A percentile compares a stretch with the other conserved stretches of the same genome.
phyloP scores from a whole-genome alignment of 371 early-diverging fungal species.

The Apophysomyces elegans region DNA sequence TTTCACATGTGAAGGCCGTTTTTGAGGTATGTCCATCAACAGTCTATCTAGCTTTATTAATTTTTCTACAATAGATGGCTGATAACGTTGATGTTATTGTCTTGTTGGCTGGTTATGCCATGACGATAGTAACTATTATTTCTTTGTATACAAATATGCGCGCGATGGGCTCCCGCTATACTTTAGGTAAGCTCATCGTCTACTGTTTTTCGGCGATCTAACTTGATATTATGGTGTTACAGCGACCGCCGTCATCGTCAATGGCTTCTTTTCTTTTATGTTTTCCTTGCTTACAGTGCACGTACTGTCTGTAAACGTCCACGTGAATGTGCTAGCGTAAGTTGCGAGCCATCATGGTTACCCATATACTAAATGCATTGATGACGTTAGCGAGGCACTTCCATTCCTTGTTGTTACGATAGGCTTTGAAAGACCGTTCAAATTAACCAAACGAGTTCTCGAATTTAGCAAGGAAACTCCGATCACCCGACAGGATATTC shows the following conservation, averaged over 20 bases:
- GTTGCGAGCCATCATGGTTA: constrained; percentile 3
- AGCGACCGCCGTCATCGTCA: constrained; percentile 57
- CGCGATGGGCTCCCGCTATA: constrained; percentile 77
- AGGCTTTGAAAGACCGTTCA: constrained; percentile 87
- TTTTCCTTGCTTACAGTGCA: constrained; percentile 67
- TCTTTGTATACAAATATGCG: constrained; percentile 84
- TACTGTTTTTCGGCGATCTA: constrained; percentile 2
- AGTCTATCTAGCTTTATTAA: not conserved
- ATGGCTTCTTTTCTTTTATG: constrained; percentile 77
- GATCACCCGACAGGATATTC: constrained; percentile 47
- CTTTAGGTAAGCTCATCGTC: constrained; percentile 58
- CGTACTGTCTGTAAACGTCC: constrained; percentile 61
- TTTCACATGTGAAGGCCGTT: constrained; percentile 59
- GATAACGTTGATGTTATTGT: constrained; percentile 78
- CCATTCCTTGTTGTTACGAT: constrained; percentile 90
- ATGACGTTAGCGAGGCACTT: constrained; percentile 65
- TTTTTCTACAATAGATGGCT: constrained; percentile 29
- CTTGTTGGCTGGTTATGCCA: constrained; percentile 73
- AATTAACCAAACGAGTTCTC: constrained; percentile 78
- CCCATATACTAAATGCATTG: not conserved
- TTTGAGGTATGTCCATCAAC: constrained; percentile 49
- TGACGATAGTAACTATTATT: constrained; percentile 80
- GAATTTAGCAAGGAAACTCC: constrained; percentile 37
- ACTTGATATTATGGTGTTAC: not conserved
- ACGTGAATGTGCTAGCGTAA: constrained; percentile 63